A percentile compares a stretch with the other conserved stretches of the same genome.
Evolutionary conservation across 2,329 filamentous ascomycete genomes (phyloP).

Genomic region (Trichoderma guizhouense): DNA sequence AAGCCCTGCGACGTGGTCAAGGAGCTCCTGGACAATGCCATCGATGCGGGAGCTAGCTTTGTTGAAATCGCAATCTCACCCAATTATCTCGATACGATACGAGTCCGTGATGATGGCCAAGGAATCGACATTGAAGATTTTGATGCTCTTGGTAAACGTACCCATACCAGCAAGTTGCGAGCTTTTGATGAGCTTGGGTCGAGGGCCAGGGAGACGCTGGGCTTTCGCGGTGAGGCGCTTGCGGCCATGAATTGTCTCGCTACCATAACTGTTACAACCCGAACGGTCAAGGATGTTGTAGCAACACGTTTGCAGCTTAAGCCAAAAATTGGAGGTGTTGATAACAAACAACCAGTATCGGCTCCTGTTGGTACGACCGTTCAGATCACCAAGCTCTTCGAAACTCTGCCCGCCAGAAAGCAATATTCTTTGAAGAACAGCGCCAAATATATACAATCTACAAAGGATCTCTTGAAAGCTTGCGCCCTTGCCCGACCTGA

Average conservation of each 20-base stretch:
- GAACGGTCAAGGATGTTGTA: slow-evolving; percentile 57
- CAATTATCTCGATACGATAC: slow-evolving; percentile 66
- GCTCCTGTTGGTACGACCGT: slow-evolving; percentile 69
- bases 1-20: slow-evolving; percentile 64
- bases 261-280: slow-evolving; percentile 60
- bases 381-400: slow-evolving; percentile 57
- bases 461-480: slow-evolving; percentile 58
- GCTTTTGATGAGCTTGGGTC: slow-evolving; percentile 58
- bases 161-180: slow-evolving; percentile 71
- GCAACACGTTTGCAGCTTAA: slow-evolving; percentile 49
- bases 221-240: slow-evolving; percentile 73
- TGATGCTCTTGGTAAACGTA: slow-evolving; percentile 57
- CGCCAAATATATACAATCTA: slow-evolving; percentile 51
- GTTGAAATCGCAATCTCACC: slow-evolving; percentile 62
- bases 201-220: slow-evolving; percentile 59
- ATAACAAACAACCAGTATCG: slow-evolving; percentile 36
- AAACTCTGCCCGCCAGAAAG: slow-evolving; percentile 59
- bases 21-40: slow-evolving; percentile 73
- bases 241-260: slow-evolving; percentile 62
- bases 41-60: slow-evolving; percentile 66
- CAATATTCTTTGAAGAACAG: slow-evolving; percentile 56
- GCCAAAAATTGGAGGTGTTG: slow-evolving; percentile 31
- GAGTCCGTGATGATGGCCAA: slow-evolving; percentile 70
- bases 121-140: slow-evolving; percentile 65
- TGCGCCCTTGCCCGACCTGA: slow-evolving; percentile 65